Base-by-base conservation (phyloP, 2,329 filamentous ascomycete species). In the Whalleya microplaca region DNA sequence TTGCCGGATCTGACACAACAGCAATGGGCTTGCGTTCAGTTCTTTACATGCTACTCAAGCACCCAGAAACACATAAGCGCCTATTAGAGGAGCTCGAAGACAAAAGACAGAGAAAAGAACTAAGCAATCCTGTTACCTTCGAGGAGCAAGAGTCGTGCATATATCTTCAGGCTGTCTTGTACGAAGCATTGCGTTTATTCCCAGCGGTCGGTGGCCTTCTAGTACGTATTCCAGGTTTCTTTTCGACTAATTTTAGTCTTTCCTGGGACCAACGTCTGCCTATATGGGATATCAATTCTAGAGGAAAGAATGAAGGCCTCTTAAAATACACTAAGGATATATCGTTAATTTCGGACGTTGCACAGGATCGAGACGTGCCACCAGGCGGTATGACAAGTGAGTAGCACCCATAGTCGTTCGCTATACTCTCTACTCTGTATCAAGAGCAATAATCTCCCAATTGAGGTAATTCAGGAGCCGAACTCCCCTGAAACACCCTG, bases 1-100 rank as follows among this genome's bases (percentile, higher is more conserved):
- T 63, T 49, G 57, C 59, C 8, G 57, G 59, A 21, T 63, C 57
- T 21, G 57, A 62, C 23, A 64, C 59, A 23, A 64, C 59, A 1
- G 55, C 61, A 5, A 45, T 23, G 7, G 14, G 51, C 8, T 41
- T 64, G 19, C 51, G 61, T 16, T 51, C 48, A 18, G 49, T 57
- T 21, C 59, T 64, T 12, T 53, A 58, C 40, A 16, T 55, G 32
- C 32, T 37, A 16, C 32, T 37, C 3, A 37, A 12, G 32, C 32
- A 37, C 32, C 32, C 32, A 3, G 9, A 16, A 3, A 12, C 14
- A 16, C 14, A 12, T 12, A 16, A 16, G 32, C 32, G 32, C 9
- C 32, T 37, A 14, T 8, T 37, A 12, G 32, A 37, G 32, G 32
- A 37, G 32, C 14, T 37, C 6, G 9, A 37, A 16, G 32, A 16